phyloP scores from a whole-genome alignment of 805 yeast species.

The Nakazawaea populi region DNA sequence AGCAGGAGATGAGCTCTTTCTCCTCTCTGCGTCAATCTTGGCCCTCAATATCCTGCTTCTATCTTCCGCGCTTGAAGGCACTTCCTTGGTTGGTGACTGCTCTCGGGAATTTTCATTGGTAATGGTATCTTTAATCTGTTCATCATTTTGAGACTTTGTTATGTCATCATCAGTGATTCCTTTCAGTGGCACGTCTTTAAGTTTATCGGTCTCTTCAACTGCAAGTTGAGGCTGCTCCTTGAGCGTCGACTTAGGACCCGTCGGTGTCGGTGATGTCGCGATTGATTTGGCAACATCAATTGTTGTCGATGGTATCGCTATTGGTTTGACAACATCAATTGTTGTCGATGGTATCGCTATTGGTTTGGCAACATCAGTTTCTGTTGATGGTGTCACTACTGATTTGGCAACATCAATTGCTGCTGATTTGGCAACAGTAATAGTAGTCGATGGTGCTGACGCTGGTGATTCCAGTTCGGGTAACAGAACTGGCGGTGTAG shows the following conservation, averaged over 20 bases:
- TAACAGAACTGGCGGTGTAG: too few relatives aligned
- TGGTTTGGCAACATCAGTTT: background rate
- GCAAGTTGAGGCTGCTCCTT: background rate
- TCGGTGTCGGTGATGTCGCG: background rate
- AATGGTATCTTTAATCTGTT: too few relatives aligned
- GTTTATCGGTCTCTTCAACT: background rate
- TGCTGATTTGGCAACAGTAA: background rate
- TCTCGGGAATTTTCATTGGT: too few relatives aligned
- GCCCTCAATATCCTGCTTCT: background rate
- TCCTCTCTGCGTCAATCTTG: constrained; percentile 1
- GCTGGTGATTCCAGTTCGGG: background rate
- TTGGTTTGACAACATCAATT: background rate
- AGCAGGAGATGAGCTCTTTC: background rate
- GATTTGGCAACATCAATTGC: background rate
- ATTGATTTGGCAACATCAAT: background rate
- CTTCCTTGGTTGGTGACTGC: background rate
- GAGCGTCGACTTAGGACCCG: background rate
- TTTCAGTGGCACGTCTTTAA: background rate
- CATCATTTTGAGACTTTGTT: too few relatives aligned
- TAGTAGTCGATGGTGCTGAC: background rate
- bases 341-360: background rate
- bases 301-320: background rate
- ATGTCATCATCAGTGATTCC: too few relatives aligned
- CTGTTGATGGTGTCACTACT: background rate
- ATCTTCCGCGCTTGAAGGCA: constrained; percentile 1